These are phyloP conservation scores for Entomortierella lignicola DNA, from an alignment of 192 early-diverging fungal genomes.

Conservation along the genomic window DNA sequence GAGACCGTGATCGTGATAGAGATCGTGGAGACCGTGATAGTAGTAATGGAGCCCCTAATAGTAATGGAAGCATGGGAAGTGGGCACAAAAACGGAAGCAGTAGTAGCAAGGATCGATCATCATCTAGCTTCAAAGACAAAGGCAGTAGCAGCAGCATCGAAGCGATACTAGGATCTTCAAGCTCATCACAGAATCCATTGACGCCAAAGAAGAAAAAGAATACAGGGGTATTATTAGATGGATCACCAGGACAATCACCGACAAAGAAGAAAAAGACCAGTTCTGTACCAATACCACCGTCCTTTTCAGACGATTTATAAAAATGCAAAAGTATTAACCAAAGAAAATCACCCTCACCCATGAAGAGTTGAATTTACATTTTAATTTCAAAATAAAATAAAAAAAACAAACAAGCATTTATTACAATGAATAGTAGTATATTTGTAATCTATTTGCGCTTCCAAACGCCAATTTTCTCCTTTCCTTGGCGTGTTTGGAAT, in stretches of 20 bases:
- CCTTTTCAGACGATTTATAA: conserved; percentile 21
- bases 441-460: conserved; percentile 56
- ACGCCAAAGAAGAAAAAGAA: conserved; percentile 43
- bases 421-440: no score
- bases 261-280: conserved; percentile 42
- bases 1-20: conserved; percentile 30
- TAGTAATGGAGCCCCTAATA: background rate
- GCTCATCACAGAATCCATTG: conserved; percentile 4
- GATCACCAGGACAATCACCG: conserved; percentile 16
- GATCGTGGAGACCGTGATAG: conserved; percentile 9
- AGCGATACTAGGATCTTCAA: conserved; percentile 1
- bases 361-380: background rate
- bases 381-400: conserved; percentile 1
- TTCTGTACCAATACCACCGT: conserved; percentile 15
- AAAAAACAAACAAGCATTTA: no score
- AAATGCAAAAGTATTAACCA: background rate
- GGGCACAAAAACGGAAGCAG: conserved; percentile 32
- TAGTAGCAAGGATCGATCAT: conserved; percentile 37
- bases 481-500: conserved; percentile 63
- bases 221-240: conserved; percentile 4
- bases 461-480: conserved; percentile 78
- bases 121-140: conserved; percentile 19
- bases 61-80: conserved; percentile 23
- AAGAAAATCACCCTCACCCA: background rate
- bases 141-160: conserved; percentile 2